Percentiles rank a stretch among this genome's conserved stretches.
These are phyloP conservation scores for Chaetomiaceae sp. DNA, from an alignment of 2,329 filamentous ascomycete genomes.

Conservation along the genomic window DNA sequence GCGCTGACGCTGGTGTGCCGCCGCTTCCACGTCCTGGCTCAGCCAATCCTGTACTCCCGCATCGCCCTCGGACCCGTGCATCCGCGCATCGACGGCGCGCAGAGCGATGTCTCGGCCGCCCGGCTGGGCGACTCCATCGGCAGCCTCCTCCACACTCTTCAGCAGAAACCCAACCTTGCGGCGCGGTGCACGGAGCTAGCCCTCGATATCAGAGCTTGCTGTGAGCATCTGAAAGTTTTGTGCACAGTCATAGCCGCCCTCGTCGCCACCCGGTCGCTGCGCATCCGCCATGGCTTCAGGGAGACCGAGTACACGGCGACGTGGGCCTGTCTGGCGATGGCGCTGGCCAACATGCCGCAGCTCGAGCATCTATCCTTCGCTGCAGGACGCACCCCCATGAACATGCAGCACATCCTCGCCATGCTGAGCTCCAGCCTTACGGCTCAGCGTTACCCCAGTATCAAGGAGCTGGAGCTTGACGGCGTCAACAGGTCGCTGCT, in stretches of 20 bases:
- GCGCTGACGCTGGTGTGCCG: conserved; percentile 6
- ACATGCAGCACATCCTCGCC: not conserved
- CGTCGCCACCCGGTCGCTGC: not conserved
- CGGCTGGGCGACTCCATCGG: not conserved
- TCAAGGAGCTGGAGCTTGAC: not conserved
- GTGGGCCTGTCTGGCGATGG: not conserved
- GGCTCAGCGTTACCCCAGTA: not conserved
- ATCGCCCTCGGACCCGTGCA: not conserved
- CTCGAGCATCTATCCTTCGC: not conserved
- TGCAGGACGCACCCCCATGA: not conserved
- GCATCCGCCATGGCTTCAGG: not conserved
- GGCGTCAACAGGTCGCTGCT: not conserved
- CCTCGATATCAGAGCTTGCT: not conserved
- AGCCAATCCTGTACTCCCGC: not conserved
- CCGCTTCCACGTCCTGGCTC: not conserved
- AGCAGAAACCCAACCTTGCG: not conserved
- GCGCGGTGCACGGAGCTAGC: not conserved
- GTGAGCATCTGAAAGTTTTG: not conserved
- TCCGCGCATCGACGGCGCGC: not conserved
- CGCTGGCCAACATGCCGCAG: not conserved
- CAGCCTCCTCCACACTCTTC: not conserved
- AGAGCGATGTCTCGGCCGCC: not conserved
- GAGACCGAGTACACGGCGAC: not conserved
- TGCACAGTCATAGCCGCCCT: not conserved
- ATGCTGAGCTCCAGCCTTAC: not conserved